Base-by-base conservation (phyloP, 805 yeast genomes). In the Metschnikowia dekortorum region DNA sequence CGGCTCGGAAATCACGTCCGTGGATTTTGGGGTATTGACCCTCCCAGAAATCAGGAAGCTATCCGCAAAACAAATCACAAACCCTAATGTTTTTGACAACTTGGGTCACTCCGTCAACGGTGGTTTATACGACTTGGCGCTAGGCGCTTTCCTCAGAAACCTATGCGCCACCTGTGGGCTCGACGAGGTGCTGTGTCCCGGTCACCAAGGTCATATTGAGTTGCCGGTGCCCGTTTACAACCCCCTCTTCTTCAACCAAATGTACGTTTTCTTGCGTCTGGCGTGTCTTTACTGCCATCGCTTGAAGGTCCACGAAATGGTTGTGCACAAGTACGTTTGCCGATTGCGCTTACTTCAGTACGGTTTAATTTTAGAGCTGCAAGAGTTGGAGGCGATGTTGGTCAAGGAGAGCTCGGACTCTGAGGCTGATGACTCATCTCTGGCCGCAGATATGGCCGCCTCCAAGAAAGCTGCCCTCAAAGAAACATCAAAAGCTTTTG, bases 141-240 rank as follows among this genome's bases (percentile, higher is more conserved):
- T 94, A 38, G 99, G 99, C 57, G 98, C 99, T 0, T 94, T 90
- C 63, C 74, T 89, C 54, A 80, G 85, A 63, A 89, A 92, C 66
- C 76, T 87, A 45, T 90, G 99, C 80, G 79, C 94, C 22, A 92
- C 98, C 1, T 94, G 99, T 80, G 97, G 98, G 16, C 76, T 92
- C 54, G 96, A 91, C 66, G 97, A 92, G 59, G 83, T 86, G 64
- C 84, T 82, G 60, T 94, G 99, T 74, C 97, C 97, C 4, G 99
- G 99, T 43, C 99, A 94, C 68, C 89, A 90, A 68, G 99, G 99
- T 53, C 99, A 94, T 68, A 90, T 94, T 56, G 97, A 92, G 67
- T 78, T 94, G 56, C 99, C 99, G 6, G 85, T 90, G 39, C 96
- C 98, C 4, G 95, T 89, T 40, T 94, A 89, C 75, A 92, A 89